These are phyloP conservation scores for Exophiala calicioides DNA, from an alignment of 2,329 filamentous ascomycete species.

Conservation along the genomic window DNA sequence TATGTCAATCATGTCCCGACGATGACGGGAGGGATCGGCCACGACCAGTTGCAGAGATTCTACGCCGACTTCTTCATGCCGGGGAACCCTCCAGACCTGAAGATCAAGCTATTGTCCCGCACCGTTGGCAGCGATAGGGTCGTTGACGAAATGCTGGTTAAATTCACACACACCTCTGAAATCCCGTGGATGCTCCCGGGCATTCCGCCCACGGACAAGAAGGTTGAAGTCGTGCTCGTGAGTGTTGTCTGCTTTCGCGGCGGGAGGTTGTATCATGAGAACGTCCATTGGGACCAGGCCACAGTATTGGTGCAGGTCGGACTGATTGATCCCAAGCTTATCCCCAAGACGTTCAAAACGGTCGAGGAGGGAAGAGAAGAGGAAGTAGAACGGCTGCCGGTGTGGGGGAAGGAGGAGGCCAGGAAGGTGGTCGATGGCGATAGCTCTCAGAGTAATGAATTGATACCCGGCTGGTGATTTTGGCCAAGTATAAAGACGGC, in stretches of 20 bases:
- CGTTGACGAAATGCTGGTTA: slow-evolving; percentile 61
- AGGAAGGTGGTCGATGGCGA: slow-evolving; percentile 44
- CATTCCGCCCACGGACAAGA: slow-evolving; percentile 57
- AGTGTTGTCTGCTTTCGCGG: slow-evolving; percentile 58
- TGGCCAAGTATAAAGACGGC: too few species aligned
- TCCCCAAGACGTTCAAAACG: slow-evolving; percentile 50
- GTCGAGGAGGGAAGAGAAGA: slow-evolving; percentile 29
- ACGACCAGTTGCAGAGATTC: slow-evolving; percentile 49
- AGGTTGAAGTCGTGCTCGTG: slow-evolving; percentile 59
- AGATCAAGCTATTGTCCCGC: slow-evolving; percentile 57
- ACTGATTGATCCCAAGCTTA: slow-evolving; percentile 57
- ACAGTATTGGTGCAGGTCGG: slow-evolving; percentile 61
- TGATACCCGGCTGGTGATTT: slow-evolving; percentile 35
- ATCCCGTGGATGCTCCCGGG: slow-evolving; percentile 63
- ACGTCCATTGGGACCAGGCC: slow-evolving; percentile 65
- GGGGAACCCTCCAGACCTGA: slow-evolving; percentile 52
- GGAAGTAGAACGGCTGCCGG: slow-evolving; percentile 42
- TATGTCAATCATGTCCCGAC: slow-evolving; percentile 41
- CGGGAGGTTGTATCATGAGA: slow-evolving; percentile 57
- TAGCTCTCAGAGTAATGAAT: slow-evolving; percentile 36
- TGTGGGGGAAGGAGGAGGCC: slow-evolving; percentile 43
- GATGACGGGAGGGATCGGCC: slow-evolving; percentile 44
- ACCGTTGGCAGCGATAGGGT: slow-evolving; percentile 60
- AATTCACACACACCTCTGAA: slow-evolving; percentile 58
- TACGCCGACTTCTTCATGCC: slow-evolving; percentile 60